Percentiles rank a stretch among this genome's conserved stretches.
phyloP scores from a whole-genome alignment of 2,329 filamentous ascomycete genomes.

The Calonectria leucothoes region DNA sequence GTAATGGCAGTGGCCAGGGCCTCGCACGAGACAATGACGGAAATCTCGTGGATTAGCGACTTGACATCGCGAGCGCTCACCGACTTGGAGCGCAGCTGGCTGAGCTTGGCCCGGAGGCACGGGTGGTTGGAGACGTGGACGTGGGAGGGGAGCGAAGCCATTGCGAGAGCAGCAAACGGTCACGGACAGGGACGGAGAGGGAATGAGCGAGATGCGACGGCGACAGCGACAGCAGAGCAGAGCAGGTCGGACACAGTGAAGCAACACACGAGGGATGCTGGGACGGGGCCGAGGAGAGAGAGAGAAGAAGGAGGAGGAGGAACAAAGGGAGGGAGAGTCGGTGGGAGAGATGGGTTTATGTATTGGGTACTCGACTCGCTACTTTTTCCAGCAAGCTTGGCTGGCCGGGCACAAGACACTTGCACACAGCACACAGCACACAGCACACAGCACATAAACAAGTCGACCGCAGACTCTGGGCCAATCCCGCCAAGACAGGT shows the following conservation, averaged over 20 bases:
- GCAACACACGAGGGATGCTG: conserved; percentile 34
- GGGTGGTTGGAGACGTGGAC: conserved; percentile 88
- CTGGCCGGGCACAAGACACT: neutral
- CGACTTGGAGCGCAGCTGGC: conserved; percentile 81
- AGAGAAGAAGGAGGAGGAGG: conserved; percentile 1
- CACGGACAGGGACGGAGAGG: neutral
- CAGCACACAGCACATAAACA: neutral
- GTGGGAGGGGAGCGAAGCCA: conserved; percentile 64
- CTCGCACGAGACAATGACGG: conserved; percentile 84
- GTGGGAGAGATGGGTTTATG: conserved; percentile 29
- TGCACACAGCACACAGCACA: neutral
- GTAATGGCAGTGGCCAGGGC: conserved; percentile 76
- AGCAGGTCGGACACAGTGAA: conserved; percentile 32
- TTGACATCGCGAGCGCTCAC: conserved; percentile 82
- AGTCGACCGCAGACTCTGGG: neutral
- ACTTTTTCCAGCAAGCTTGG: conserved; percentile 1
- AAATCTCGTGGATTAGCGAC: conserved; percentile 85
- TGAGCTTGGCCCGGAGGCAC: conserved; percentile 88
- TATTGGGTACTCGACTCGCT: conserved; percentile 25
- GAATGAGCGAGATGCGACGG: neutral
- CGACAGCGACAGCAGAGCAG: no score
- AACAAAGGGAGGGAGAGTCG: conserved; percentile 28
- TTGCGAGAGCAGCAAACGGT: conserved; percentile 29
- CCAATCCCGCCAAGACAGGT: conserved; percentile 9
- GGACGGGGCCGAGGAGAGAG: conserved; percentile 41